These are phyloP conservation scores for Rhytidiadelphus loreus DNA, from an alignment of 225 moss, liverwort and hornwort genomes.

Conservation along the genomic window DNA sequence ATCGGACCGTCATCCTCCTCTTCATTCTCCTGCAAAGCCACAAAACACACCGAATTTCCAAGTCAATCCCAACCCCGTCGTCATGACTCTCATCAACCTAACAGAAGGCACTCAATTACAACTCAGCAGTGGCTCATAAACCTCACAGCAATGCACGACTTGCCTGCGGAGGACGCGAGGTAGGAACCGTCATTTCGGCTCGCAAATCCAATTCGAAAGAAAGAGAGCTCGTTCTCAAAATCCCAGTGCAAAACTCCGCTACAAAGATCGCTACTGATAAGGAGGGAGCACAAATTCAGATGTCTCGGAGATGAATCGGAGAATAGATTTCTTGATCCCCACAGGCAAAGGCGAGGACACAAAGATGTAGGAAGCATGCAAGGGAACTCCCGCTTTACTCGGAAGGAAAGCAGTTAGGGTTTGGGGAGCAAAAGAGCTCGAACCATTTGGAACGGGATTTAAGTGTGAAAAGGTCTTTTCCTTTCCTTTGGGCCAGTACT, in stretches of 20 bases:
- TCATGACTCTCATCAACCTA: neutral
- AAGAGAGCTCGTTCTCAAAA: neutral
- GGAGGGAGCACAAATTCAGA: neutral
- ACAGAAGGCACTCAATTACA: neutral
- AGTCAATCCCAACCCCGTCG: neutral
- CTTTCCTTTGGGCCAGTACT: neutral
- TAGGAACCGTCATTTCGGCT: conserved; percentile 18
- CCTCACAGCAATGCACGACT: neutral
- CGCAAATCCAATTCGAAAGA: neutral
- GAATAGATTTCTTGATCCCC: neutral
- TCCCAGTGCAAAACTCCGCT: neutral
- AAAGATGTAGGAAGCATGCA: neutral
- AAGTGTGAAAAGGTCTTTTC: neutral
- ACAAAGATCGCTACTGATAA: neutral
- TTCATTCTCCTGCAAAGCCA: conserved; percentile 20
- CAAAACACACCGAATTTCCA: neutral
- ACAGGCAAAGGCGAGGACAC: neutral
- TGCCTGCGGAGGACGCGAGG: conserved; percentile 17
- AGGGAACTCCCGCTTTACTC: neutral
- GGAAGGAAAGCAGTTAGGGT: neutral
- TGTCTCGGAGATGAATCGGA: neutral
- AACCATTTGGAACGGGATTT: neutral
- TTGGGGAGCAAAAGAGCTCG: neutral
- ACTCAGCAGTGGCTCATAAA: neutral
- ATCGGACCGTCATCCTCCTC: conserved; percentile 35